A percentile compares a stretch with the other conserved stretches of the same genome.
These are phyloP conservation scores for Fusarium sp. DNA, from an alignment of 2,329 filamentous ascomycete species.

Conservation along the genomic window DNA sequence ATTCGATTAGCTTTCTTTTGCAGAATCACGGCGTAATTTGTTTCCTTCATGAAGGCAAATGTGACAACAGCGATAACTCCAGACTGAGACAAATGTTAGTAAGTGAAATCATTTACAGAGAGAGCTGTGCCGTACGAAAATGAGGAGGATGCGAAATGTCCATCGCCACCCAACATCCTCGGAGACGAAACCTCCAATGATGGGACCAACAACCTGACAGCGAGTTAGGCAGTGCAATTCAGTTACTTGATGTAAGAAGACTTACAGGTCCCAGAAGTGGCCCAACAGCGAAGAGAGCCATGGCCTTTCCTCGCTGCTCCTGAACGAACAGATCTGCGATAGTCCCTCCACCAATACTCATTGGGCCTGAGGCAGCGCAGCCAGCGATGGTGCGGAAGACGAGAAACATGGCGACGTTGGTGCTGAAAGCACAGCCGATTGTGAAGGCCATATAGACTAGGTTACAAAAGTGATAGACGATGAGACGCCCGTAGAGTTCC, in stretches of 20 bases:
- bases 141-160: slow-evolving; percentile 60
- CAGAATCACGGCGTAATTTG: slow-evolving; percentile 23
- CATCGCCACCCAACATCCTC: slow-evolving; percentile 60
- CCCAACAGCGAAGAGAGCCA: slow-evolving; percentile 69
- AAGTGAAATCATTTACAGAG: accelerated
- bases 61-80: background rate
- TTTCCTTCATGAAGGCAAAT: slow-evolving; percentile 43
- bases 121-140: slow-evolving; percentile 37
- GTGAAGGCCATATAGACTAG: slow-evolving; percentile 15
- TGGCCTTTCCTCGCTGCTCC: slow-evolving; percentile 63
- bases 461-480: slow-evolving; percentile 24
- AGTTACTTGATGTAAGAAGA: accelerated
- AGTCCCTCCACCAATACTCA: slow-evolving; percentile 31
- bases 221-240: accelerated
- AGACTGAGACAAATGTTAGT: background rate
- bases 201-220: slow-evolving; percentile 32
- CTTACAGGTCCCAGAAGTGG: slow-evolving; percentile 64
- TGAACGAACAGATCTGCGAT: slow-evolving; percentile 23
- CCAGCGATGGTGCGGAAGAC: slow-evolving; percentile 26
- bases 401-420: slow-evolving; percentile 22
- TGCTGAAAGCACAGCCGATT: slow-evolving; percentile 22
- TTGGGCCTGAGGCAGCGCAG: slow-evolving; percentile 27
- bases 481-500: slow-evolving; percentile 24
- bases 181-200: slow-evolving; percentile 57
- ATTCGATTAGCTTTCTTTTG: background rate